Evolutionary conservation across 257 asterid species (phyloP).

Genomic region (Solanum medicagineum): DNA sequence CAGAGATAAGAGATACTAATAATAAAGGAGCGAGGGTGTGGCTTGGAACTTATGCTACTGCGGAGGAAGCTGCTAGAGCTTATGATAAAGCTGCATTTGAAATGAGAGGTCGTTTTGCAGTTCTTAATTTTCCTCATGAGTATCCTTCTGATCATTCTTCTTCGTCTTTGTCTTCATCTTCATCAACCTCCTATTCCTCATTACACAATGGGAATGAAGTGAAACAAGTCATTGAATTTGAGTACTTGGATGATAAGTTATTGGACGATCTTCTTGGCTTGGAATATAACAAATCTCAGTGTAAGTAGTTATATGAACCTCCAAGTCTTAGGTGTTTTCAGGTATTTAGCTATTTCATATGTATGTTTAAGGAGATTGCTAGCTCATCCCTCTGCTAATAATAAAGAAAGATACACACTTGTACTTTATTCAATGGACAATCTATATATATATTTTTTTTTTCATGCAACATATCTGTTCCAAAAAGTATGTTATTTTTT

Average conservation of each 20-base stretch:
- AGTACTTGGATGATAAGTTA: slow-evolving; percentile 18
- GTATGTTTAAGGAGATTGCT: background rate
- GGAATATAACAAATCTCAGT: background rate
- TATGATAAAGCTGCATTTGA: slow-evolving; percentile 52
- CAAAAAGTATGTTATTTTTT: no score
- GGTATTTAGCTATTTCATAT: background rate
- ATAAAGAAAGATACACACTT: background rate
- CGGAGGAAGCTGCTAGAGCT: slow-evolving; percentile 69
- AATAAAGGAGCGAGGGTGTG: slow-evolving; percentile 45
- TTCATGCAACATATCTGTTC: no score
- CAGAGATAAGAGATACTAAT: slow-evolving; percentile 55
- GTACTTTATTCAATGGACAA: background rate
- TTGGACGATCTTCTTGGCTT: slow-evolving; percentile 20
- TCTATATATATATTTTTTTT: background rate
- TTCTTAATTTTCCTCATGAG: slow-evolving; percentile 61
- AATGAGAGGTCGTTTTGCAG: slow-evolving; percentile 47
- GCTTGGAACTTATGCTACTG: slow-evolving; percentile 63
- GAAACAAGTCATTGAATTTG: slow-evolving; percentile 16
- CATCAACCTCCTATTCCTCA: background rate
- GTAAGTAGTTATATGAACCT: background rate
- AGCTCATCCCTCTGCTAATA: background rate
- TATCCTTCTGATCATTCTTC: slow-evolving; percentile 3
- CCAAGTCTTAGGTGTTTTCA: background rate
- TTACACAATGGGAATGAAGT: background rate
- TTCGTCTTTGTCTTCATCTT: background rate